phyloP scores from a whole-genome alignment of 2,329 filamentous ascomycete species.

The Nemania sp. region DNA sequence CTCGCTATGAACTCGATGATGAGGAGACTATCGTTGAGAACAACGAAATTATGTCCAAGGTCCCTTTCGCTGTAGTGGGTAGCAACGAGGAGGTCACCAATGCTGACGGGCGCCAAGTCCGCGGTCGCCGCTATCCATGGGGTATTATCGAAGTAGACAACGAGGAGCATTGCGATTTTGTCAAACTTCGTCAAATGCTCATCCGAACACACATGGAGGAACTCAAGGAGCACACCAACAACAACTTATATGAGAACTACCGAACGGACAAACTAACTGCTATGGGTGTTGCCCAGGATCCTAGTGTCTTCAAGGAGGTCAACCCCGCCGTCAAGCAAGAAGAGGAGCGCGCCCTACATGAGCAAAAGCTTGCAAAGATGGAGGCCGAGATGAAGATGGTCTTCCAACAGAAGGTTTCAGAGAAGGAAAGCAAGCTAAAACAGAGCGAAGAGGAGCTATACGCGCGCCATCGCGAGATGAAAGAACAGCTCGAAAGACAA shows the following conservation, averaged over 20 bases:
- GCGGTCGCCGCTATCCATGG: slow-evolving; percentile 97
- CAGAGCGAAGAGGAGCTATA: slow-evolving; percentile 99
- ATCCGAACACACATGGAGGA: slow-evolving; percentile 99
- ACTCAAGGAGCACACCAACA: slow-evolving; percentile 99
- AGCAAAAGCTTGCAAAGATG: slow-evolving; percentile 99
- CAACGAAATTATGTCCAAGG: slow-evolving; percentile 99
- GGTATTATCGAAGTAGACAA: slow-evolving; percentile 99
- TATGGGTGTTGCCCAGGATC: slow-evolving; percentile 99
- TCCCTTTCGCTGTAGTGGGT: slow-evolving; percentile 97
- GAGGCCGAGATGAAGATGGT: slow-evolving; percentile 99
- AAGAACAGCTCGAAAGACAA: slow-evolving; percentile 97
- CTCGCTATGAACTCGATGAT: slow-evolving; percentile 97
- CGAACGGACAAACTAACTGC: slow-evolving; percentile 98
- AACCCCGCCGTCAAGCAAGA: slow-evolving; percentile 99
- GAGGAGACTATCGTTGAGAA: slow-evolving; percentile 99
- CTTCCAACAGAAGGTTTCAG: slow-evolving; percentile 99
- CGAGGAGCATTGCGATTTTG: slow-evolving; percentile 99
- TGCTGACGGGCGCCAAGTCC: slow-evolving; percentile 92
- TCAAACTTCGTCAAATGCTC: slow-evolving; percentile 99
- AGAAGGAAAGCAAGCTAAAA: slow-evolving; percentile 99
- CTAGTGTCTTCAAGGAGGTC: slow-evolving; percentile 99
- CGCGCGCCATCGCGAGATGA: slow-evolving; percentile 98
- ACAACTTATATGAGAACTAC: slow-evolving; percentile 99
- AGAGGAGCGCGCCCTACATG: slow-evolving; percentile 96
- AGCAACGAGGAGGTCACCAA: slow-evolving; percentile 94